These are phyloP conservation scores for Sophora flavescens DNA, from an alignment of 306 rosid genomes.

Conservation along the genomic window DNA sequence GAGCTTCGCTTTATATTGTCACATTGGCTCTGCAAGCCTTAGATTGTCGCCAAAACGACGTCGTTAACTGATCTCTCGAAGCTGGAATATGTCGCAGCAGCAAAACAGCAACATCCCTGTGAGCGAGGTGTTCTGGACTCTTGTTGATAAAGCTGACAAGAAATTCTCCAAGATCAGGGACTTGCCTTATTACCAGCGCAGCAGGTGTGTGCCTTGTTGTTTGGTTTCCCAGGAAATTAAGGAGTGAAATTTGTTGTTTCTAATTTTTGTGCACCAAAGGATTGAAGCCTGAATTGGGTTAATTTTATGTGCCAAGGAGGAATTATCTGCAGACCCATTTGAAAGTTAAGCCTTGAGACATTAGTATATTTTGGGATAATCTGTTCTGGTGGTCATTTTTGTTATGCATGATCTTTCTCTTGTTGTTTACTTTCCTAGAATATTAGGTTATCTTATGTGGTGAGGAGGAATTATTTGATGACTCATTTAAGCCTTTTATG, in stretches of 20 bases:
- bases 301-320: neutral
- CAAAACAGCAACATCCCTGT: constrained; percentile 60
- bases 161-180: constrained; percentile 85
- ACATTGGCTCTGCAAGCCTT: too few species aligned
- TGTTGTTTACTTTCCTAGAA: too few species aligned
- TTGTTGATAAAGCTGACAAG: constrained; percentile 81
- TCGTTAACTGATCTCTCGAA: neutral
- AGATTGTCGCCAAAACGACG: constrained; percentile 36
- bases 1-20: too few species aligned
- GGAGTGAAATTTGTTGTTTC: too few species aligned
- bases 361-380: neutral
- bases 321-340: neutral
- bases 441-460: neutral
- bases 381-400: neutral
- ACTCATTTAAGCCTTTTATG: neutral
- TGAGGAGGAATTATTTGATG: neutral
- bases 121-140: constrained; percentile 78
- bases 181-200: constrained; percentile 80
- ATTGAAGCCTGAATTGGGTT: too few species aligned
- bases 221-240: too few species aligned
- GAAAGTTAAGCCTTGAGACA: neutral
- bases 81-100: constrained; percentile 38
- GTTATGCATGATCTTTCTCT: too few species aligned
- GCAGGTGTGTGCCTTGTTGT: constrained; percentile 48
- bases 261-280: too few species aligned